phyloP scores from a whole-genome alignment of 805 yeast genomes.

The Priceomyces carsonii region DNA sequence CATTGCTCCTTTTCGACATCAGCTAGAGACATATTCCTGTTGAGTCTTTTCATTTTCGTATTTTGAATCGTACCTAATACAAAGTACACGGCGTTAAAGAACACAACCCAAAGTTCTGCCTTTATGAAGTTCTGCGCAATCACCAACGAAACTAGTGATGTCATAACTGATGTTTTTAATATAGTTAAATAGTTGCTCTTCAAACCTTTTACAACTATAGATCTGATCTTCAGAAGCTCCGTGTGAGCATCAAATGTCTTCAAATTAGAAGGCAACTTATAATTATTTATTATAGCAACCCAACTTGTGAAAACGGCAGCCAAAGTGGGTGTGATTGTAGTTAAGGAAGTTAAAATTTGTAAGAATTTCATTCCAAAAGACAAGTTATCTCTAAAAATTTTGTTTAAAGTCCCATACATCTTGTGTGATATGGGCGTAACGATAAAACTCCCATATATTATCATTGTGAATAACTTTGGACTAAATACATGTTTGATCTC shows the following conservation, averaged over 20 bases:
- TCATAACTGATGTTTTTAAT: slow-evolving; percentile 53
- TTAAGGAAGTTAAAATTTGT: slow-evolving; percentile 53
- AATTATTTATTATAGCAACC: slow-evolving; percentile 51
- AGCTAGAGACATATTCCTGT: no score
- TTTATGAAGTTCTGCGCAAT: slow-evolving; percentile 58
- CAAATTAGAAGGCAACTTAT: slow-evolving; percentile 13
- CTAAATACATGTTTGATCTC: slow-evolving; percentile 42
- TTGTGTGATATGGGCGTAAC: slow-evolving; percentile 62
- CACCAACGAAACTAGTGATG: slow-evolving; percentile 51
- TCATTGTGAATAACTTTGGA: slow-evolving; percentile 51
- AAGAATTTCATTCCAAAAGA: slow-evolving; percentile 38
- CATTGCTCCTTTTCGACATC: no score
- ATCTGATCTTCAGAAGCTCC: slow-evolving; percentile 17
- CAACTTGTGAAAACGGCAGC: slow-evolving; percentile 51
- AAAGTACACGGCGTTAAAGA: slow-evolving; percentile 58
- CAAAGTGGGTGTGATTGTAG: slow-evolving; percentile 56
- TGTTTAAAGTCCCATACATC: slow-evolving; percentile 48
- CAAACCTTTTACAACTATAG: slow-evolving; percentile 32
- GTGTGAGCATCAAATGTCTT: slow-evolving; percentile 6
- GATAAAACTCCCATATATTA: slow-evolving; percentile 53
- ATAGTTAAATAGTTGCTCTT: slow-evolving; percentile 46
- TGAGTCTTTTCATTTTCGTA: slow-evolving; percentile 46
- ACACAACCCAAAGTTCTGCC: slow-evolving; percentile 66
- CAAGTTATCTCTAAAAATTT: slow-evolving; percentile 42
- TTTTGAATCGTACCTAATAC: slow-evolving; percentile 64